These are phyloP conservation scores for Lepiota subincarnata DNA, from an alignment of 768 basidiomycete species.

Conservation along the genomic window DNA sequence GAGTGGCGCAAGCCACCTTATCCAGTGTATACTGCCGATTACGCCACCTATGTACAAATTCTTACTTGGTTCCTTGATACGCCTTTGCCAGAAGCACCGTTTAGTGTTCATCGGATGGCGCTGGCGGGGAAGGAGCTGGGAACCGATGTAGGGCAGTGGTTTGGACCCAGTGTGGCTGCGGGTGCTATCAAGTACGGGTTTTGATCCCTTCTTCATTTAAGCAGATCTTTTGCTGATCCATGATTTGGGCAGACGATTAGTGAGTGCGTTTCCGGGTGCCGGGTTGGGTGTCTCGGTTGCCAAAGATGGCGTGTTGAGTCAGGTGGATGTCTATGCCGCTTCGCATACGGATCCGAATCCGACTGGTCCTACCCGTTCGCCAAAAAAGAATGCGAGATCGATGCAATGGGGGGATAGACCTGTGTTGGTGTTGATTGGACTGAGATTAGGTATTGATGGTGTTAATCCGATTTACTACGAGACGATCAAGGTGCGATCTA, in stretches of 20 bases:
- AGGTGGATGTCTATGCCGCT: conserved; percentile 81
- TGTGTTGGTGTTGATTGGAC: conserved; percentile 82
- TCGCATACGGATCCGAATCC: conserved; percentile 42
- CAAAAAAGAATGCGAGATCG: background rate
- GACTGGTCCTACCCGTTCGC: conserved; percentile 22
- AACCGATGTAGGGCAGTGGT: conserved; percentile 96
- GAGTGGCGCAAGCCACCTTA: conserved; percentile 82
- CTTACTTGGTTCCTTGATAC: conserved; percentile 95
- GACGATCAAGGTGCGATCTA: conserved; percentile 46
- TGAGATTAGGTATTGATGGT: conserved; percentile 85
- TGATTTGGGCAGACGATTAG: conserved; percentile 52
- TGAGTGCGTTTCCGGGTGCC: conserved; percentile 74
- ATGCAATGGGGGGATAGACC: conserved; percentile 74
- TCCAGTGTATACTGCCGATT: conserved; percentile 55
- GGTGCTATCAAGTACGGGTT: conserved; percentile 80
- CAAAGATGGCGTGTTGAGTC: conserved; percentile 77
- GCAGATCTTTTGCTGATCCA: background rate
- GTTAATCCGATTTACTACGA: conserved; percentile 96
- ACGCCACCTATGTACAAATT: conserved; percentile 87
- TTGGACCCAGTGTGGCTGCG: conserved; percentile 96
- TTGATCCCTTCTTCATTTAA: conserved; percentile 5
- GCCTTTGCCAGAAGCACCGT: conserved; percentile 78
- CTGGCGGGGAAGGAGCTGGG: conserved; percentile 92
- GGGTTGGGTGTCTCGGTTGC: conserved; percentile 81
- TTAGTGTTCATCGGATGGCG: conserved; percentile 96